Conservation (phyloP, 192 early-diverging fungal species). For the Chytriomyces confervae region DNA sequence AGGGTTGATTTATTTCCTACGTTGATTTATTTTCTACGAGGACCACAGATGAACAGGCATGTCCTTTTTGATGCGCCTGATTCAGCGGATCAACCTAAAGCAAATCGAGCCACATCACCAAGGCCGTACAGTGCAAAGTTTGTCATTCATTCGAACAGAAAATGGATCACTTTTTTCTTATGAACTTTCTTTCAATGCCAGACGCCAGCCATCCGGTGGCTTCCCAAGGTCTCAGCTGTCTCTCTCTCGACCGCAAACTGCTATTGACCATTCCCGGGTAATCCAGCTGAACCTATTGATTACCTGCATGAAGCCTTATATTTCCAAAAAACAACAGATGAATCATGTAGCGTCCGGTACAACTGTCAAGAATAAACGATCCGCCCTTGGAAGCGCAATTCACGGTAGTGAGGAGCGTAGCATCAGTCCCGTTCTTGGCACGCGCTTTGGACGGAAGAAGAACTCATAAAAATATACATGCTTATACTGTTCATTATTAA, state of each 20-base stretch:
- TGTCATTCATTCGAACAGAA: not conserved
- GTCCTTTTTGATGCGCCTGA: constrained; percentile 23
- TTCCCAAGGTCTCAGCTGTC: constrained; percentile 4
- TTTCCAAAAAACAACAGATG: not conserved
- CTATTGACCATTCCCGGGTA: not conserved
- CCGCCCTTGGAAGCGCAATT: not conserved
- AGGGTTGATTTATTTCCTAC: too few relatives aligned
- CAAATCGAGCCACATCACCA: not conserved
- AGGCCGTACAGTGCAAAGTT: constrained; percentile 26
- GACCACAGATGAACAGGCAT: constrained; percentile 14
- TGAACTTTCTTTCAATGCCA: not conserved
- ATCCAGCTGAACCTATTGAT: not conserved
- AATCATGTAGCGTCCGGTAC: not conserved
- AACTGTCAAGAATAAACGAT: not conserved
- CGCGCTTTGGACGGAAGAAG: not conserved
- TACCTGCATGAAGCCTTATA: not conserved
- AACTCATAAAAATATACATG: too few relatives aligned
- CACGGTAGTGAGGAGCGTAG: not conserved
- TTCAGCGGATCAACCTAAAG: not conserved
- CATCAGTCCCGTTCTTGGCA: constrained; percentile 2
- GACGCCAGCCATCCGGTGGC: constrained; percentile 16
- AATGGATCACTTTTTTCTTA: not conserved
- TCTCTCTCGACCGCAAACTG: constrained; percentile 9
- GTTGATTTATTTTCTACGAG: not conserved
- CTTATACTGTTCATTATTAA: too few relatives aligned